Conservation (phyloP, 352 stramenopile species). For the Phytophthora ramorum region DNA sequence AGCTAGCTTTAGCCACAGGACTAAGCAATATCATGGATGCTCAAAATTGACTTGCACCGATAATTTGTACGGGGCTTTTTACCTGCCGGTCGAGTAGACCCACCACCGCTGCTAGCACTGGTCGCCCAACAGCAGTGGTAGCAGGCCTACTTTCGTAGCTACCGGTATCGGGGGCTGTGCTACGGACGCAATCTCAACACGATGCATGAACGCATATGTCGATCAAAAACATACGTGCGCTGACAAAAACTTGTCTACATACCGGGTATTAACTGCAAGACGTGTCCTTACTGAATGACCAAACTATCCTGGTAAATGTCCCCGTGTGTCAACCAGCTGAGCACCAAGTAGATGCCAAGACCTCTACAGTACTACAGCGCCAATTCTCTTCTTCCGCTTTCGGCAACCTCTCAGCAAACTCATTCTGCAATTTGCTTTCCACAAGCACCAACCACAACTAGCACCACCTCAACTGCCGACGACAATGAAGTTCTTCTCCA, state of each 20-base stretch:
- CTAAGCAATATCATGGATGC: too few species aligned
- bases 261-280: background rate
- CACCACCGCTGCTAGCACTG: background rate
- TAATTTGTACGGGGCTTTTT: too few species aligned
- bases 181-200: background rate
- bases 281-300: too few species aligned
- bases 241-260: background rate
- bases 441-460: background rate
- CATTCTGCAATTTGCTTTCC: background rate
- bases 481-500: slow-evolving; percentile 19
- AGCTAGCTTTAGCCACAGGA: background rate
- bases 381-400: too few species aligned
- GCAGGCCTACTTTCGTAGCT: background rate
- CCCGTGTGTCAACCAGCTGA: background rate
- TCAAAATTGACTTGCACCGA: too few species aligned
- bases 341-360: background rate
- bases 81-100: too few species aligned
- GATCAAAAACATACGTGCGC: background rate
- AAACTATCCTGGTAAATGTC: too few species aligned
- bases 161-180: background rate
- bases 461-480: background rate
- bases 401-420: background rate
- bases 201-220: background rate
- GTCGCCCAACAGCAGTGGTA: too few species aligned
- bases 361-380: too few species aligned